Base-by-base conservation (phyloP, 1,284 basidiomycete species). In the Ustilago loliicola region DNA sequence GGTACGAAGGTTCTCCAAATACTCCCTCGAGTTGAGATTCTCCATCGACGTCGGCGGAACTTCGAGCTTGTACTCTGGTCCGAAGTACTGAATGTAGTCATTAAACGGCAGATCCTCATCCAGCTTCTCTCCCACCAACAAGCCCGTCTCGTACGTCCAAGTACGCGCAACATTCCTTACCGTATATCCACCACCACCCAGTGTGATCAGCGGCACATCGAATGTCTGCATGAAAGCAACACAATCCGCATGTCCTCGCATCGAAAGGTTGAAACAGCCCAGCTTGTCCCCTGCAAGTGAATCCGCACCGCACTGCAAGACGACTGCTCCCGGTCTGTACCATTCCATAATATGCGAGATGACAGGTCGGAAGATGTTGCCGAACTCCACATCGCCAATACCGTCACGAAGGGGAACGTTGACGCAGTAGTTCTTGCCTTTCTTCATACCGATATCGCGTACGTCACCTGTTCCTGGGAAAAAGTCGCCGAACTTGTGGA, bases 71-170 rank as follows among this genome's bases (percentile, higher is more conserved):
- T 96, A 99, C 66, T 95, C 90, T 15, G 97, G 97, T 0, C 96
- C 96, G 87, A 96, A 99, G 91, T 96, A 99, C 86, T 98, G 96
- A 86, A 98, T 94, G 87, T 95, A 98, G 82, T 96, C 93, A 87
- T 94, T 97, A 91, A 94, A 98, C 0, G 96, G 96, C 73, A 99
- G 56, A 47, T 87, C 80, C 40, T 91, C 90, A 77, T 93, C 91
- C 61, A 98, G 92, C 84, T 95, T 92, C 54, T 94, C 90, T 1
- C 94, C 95, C 13, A 96, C 90, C 36, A 95, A 93, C 82, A 96
- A 93, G 0, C 95, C 96, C 0, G 97, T 99, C 87, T 99, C 97
- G 87, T 94, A 98, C 23, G 95, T 93, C 96, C 96, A 99, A 13
- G 93, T 92, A 42, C 95, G 89, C 0, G 94, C 94, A 8, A 98